Base-by-base conservation (phyloP, 495 filamentous ascomycete species). In the Penicillium maclennaniae region DNA sequence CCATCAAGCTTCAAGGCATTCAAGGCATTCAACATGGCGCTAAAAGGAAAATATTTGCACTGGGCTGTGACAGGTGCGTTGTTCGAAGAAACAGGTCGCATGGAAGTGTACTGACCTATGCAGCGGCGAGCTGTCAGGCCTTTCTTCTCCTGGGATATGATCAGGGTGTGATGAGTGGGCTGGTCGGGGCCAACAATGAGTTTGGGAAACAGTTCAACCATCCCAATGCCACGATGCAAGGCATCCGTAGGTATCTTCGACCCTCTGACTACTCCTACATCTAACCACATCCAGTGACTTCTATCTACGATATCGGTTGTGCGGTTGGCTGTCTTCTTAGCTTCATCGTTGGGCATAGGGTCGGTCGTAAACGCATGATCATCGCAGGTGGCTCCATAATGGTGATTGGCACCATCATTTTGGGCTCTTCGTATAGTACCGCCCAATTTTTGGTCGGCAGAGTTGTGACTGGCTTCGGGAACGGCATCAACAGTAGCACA, bases 391-490 rank as follows among this genome's bases (percentile, higher is more conserved):
- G 65, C 6, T 59, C 67, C 6, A 73, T 77, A 41, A 75, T 75
- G 69, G 57, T 72, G 0, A 56, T 75, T 23, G 74, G 73, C 10
- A 65, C 70, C 0, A 59, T 72, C 16, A 66, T 77, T 41, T 65
- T 73, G 37, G 74, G 77, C 12, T 66, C 73, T 2, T 71, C 81
- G 0, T 80, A 75, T 53, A 70, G 66, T 17, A 50, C 73, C 0
- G 67, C 72, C 0, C 79, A 81, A 56, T 68, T 83, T 48, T 69
- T 80, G 44, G 72, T 75, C 23, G 79, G 78, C 1, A 65, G 79
- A 1, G 55, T 80, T 23, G 60, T 80, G 46, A 70, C 72, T 1
- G 79, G 79, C 3, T 51, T 80, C 9, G 80, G 79, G 7, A 73
- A 81, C 41, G 79, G 79, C 2, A 73, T 74, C 50, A 70, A 80